Evolutionary conservation across 2,329 filamentous ascomycete genomes (phyloP), one percentile per base, ranked within the genome.

Genomic region (Knufia petricola): DNA sequence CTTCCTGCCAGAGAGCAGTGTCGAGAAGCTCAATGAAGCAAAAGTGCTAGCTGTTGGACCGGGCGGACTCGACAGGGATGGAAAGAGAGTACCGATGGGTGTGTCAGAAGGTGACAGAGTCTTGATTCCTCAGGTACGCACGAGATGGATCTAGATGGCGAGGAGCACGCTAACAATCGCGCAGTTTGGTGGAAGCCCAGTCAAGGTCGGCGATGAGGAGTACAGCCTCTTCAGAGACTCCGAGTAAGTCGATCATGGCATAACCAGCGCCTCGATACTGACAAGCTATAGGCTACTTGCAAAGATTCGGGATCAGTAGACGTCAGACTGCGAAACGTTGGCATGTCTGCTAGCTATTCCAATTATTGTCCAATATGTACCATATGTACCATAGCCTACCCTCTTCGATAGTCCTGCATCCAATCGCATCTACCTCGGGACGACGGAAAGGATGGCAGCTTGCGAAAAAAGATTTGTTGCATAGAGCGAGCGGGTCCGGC

Each of bases 1-100:
- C 78, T 95, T 94, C 78, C 85, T 98, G 58, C 92, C 92, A 60
- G 92, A 98, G 76, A 89, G 84, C 54, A 86, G 84, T 64, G 87
- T 96, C 66, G 95, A 98, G 80, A 92, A 98, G 71, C 80, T 96
- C 67, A 96, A 95, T 73, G 90, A 96, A 77, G 92, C 87, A 63
- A 89, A 87, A 73, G 92, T 98, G 49, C 76, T 98, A 53, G 92
- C 92, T 55, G 90, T 98, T 55, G 92, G 92, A 48, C 92, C 92
- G 50, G 92, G 92, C 55, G 82, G 76, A 12, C 63, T 94, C 52
- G 87, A 94, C 75, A 88, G 83, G 73, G 84, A 94, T 53, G 92
- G 92, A 61, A 86, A 92, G 78, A 79, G 88, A 60, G 73, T 95
- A 62, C 77, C 84, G 54, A 87, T 90, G 76, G 83, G 87, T 61